Conservation (phyloP, 2,329 filamentous ascomycete genomes). For the Graphilbum fragrans region DNA sequence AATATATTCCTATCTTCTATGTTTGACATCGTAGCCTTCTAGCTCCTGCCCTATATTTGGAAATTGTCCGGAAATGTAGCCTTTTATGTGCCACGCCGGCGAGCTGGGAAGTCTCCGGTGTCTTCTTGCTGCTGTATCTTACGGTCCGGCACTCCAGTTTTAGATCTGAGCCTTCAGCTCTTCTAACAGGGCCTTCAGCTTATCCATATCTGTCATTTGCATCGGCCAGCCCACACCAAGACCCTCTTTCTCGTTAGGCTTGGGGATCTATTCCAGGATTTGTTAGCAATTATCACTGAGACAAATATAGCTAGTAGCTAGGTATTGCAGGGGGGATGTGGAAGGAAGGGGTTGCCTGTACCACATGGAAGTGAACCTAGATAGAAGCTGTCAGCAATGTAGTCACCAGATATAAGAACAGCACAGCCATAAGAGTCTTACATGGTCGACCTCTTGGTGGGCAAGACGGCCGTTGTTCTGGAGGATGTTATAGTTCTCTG, state of each 20-base stretch:
- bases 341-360: conserved; percentile 22
- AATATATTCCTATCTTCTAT: no score
- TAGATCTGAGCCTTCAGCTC: conserved; percentile 86
- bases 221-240: conserved; percentile 63
- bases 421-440: conserved; percentile 31
- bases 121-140: background rate
- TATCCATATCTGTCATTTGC: conserved; percentile 65
- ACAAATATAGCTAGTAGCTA: no score
- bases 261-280: conserved; percentile 60
- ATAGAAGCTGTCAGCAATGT: background rate
- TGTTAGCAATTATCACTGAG: background rate
- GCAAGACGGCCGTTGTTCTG: conserved; percentile 93
- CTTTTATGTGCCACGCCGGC: no score
- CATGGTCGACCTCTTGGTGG: conserved; percentile 88
- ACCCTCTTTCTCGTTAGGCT: conserved; percentile 75
- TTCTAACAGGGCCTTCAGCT: conserved; percentile 66
- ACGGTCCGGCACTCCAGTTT: background rate
- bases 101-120: no score
- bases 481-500: conserved; percentile 78
- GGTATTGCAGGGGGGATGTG: background rate
- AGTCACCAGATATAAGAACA: background rate
- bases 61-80: no score
- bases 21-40: no score
- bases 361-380: conserved; percentile 88
- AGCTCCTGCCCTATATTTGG: no score